Conservation (phyloP, 1,284 basidiomycete genomes). For the Xerocomus nothofagi region DNA sequence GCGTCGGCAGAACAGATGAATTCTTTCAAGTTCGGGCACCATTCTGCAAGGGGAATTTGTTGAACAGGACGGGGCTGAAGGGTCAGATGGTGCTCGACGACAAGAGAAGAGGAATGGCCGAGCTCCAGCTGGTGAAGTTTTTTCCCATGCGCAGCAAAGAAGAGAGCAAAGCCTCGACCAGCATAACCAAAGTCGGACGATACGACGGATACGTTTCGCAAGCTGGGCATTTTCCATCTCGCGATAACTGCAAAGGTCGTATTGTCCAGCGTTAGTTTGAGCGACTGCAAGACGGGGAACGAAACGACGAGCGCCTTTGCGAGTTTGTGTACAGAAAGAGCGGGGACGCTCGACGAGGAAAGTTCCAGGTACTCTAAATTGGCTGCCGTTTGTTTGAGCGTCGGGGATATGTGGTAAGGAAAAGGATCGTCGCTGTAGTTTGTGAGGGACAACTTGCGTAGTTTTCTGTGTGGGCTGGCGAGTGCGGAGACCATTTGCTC, state of each 20-base stretch:
- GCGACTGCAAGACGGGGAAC: slow-evolving; percentile 59
- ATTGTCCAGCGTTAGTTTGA: slow-evolving; percentile 70
- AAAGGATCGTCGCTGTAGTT: slow-evolving; percentile 67
- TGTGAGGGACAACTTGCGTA: slow-evolving; percentile 65
- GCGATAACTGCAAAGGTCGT: slow-evolving; percentile 65
- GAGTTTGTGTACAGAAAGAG: slow-evolving; percentile 34
- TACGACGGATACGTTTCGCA: slow-evolving; percentile 62
- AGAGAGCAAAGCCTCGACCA: slow-evolving; percentile 57
- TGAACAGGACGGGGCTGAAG: slow-evolving; percentile 39
- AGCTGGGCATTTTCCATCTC: slow-evolving; percentile 55
- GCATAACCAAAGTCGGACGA: slow-evolving; percentile 69
- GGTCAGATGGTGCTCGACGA: slow-evolving; percentile 63
- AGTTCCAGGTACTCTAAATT: slow-evolving; percentile 61
- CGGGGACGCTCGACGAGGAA: slow-evolving; percentile 40
- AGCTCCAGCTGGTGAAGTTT: slow-evolving; percentile 65
- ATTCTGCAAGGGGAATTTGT: slow-evolving; percentile 52
- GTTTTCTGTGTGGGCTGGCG: slow-evolving; percentile 49
- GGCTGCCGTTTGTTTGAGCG: slow-evolving; percentile 49
- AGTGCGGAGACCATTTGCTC: slow-evolving; percentile 58
- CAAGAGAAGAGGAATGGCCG: slow-evolving; percentile 63
- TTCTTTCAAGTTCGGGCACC: slow-evolving; percentile 64
- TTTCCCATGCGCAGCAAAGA: slow-evolving; percentile 63
- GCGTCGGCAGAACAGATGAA: slow-evolving; percentile 74
- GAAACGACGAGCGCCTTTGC: slow-evolving; percentile 39
- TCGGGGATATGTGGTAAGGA: slow-evolving; percentile 54